Evolutionary conservation across 345 rosid species (phyloP).

Genomic region (Garcia nutans): DNA sequence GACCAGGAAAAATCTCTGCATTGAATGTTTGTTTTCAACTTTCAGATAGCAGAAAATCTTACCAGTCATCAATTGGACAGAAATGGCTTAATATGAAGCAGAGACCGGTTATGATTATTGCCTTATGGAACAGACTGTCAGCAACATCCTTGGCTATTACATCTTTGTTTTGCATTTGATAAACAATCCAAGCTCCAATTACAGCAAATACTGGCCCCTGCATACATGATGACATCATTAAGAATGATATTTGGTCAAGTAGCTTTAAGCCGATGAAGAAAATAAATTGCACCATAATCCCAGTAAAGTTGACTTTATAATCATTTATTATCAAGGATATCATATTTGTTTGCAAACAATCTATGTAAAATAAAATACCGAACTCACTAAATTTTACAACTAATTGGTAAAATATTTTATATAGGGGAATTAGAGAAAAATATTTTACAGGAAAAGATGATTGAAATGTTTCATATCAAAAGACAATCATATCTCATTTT

Average conservation of each 20-base stretch:
- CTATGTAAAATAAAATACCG: no score
- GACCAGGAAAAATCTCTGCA: neutral
- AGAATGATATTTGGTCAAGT: neutral
- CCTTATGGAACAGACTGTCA: constrained; percentile 69
- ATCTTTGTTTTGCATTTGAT: constrained; percentile 64
- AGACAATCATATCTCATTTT: no score
- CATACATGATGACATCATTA: constrained; percentile 1
- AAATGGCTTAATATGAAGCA: constrained; percentile 74
- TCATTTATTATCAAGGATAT: no score
- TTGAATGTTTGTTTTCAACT: neutral
- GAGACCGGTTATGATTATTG: constrained; percentile 56
- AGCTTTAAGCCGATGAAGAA: no score
- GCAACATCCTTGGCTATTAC: constrained; percentile 42
- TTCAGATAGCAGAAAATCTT: constrained; percentile 17
- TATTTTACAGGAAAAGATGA: no score
- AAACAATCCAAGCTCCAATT: constrained; percentile 87
- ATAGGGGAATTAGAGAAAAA: no score
- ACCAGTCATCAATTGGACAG: constrained; percentile 84
- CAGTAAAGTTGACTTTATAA: no score
- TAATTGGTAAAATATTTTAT: no score
- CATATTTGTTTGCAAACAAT: no score
- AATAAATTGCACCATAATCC: no score
- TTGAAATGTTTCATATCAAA: no score
- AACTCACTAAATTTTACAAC: no score
- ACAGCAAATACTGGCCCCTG: constrained; percentile 83